Conservation (phyloP, 345 rosid species). For the Barbarea vulgaris region DNA sequence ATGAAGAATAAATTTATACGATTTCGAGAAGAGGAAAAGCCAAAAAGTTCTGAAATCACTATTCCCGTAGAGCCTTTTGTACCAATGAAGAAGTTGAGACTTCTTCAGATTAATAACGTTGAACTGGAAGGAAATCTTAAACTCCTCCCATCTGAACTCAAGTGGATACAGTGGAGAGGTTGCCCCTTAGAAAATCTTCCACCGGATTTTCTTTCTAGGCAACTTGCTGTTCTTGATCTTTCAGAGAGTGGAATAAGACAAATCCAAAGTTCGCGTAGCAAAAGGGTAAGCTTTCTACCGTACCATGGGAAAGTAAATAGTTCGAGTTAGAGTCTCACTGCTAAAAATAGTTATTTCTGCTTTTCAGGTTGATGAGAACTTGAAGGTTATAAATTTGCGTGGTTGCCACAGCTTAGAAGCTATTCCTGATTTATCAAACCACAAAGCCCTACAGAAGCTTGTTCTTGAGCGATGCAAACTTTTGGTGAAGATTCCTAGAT, state of each 20-base stretch:
- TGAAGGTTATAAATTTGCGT: slow-evolving; percentile 38
- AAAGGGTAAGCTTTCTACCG: slow-evolving; percentile 40
- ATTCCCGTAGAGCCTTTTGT: slow-evolving; percentile 45
- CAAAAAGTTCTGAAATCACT: slow-evolving; percentile 28
- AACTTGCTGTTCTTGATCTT: slow-evolving; percentile 75
- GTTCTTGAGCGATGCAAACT: slow-evolving; percentile 28
- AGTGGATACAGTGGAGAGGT: slow-evolving; percentile 75
- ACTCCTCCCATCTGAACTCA: slow-evolving; percentile 52
- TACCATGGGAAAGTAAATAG: not conserved
- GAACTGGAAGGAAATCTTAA: slow-evolving; percentile 56
- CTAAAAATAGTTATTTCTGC: not conserved
- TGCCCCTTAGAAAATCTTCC: slow-evolving; percentile 57
- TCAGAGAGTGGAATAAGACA: slow-evolving; percentile 53
- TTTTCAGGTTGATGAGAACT: slow-evolving; percentile 27
- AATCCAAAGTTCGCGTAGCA: slow-evolving; percentile 36
- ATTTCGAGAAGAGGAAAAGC: slow-evolving; percentile 17
- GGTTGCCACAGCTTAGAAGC: slow-evolving; percentile 37
- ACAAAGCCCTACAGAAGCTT: slow-evolving; percentile 31
- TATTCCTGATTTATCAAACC: slow-evolving; percentile 41
- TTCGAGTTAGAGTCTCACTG: slow-evolving; percentile 3
- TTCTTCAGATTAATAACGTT: slow-evolving; percentile 65
- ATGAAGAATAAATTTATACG: slow-evolving; percentile 25
- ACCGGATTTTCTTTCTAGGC: slow-evolving; percentile 36
- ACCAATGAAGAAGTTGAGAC: slow-evolving; percentile 55
- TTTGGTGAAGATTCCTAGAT: slow-evolving; percentile 33